Evolutionary conservation across 306 rosid genomes (phyloP).

Genomic region (Arachis stenosperma): DNA sequence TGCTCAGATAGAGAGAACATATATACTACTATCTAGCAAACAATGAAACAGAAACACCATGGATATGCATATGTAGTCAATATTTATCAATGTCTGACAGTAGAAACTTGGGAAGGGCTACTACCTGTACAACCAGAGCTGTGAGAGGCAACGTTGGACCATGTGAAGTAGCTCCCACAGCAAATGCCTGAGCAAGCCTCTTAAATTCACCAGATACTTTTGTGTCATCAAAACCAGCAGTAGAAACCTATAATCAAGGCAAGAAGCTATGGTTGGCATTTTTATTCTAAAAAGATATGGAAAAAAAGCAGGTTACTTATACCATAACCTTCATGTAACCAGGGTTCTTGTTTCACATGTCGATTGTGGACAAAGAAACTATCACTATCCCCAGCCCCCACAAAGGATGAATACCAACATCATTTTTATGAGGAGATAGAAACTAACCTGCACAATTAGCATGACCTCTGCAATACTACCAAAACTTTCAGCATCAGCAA

Average conservation of each 20-base stretch:
- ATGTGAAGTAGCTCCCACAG: conserved; percentile 60
- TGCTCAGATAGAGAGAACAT: conserved; percentile 2
- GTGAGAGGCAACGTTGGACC: conserved; percentile 78
- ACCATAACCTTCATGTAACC: conserved; percentile 20
- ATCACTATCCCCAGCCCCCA: not conserved
- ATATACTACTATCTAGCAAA: conserved; percentile 23
- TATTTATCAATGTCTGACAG: conserved; percentile 18
- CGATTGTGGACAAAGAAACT: not conserved
- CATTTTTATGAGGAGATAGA: not conserved
- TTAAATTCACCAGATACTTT: conserved; percentile 63
- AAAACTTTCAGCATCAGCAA: conserved; percentile 53
- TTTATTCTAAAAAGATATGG: not conserved
- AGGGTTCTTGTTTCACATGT: conserved; percentile 10
- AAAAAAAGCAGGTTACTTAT: not conserved
- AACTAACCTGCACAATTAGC: conserved; percentile 81
- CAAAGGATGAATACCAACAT: conserved; percentile 2
- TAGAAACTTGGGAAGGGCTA: conserved; percentile 32
- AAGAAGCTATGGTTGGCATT: conserved; percentile 12
- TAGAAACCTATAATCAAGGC: conserved; percentile 68
- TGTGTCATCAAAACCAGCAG: conserved; percentile 64
- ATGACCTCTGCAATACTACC: conserved; percentile 76
- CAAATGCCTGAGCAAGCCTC: conserved; percentile 71
- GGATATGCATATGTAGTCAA: conserved; percentile 8
- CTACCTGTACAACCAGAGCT: conserved; percentile 84
- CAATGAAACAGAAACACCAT: conserved; percentile 13